These are phyloP conservation scores for Aphanomyces stellatus DNA, from an alignment of 352 stramenopile genomes.

Conservation along the genomic window DNA sequence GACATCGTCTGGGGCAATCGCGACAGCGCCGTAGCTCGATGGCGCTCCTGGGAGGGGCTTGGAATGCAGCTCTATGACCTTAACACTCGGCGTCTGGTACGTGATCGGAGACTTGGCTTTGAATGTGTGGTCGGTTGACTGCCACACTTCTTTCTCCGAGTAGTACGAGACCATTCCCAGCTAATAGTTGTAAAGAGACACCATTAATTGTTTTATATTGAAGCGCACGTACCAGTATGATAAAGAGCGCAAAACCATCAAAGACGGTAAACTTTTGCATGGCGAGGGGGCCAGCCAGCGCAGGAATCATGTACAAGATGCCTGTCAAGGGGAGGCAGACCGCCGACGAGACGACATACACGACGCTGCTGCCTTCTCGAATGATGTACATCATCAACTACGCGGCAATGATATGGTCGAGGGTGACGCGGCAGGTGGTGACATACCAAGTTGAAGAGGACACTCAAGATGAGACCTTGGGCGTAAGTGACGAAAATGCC, in stretches of 20 bases:
- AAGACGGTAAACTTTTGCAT: conserved; percentile 9
- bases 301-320: conserved; percentile 18
- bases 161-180: conserved; percentile 14
- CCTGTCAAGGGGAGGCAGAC: conserved; percentile 11
- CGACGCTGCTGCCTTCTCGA: too few relatives aligned
- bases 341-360: conserved; percentile 24
- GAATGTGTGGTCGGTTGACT: too few relatives aligned
- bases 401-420: neutral
- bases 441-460: conserved; percentile 19
- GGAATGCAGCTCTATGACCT: too few relatives aligned
- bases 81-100: too few relatives aligned
- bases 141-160: conserved; percentile 17
- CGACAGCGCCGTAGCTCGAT: too few relatives aligned
- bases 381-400: conserved; percentile 24
- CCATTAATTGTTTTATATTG: neutral
- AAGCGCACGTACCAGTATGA: conserved; percentile 4
- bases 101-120: too few relatives aligned
- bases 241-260: conserved; percentile 15
- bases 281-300: neutral
- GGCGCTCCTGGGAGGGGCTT: too few relatives aligned
- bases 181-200: neutral
- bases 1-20: too few relatives aligned
- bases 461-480: conserved; percentile 13
- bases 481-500: conserved; percentile 2
- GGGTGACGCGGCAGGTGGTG: conserved; percentile 8